Evolutionary conservation across 257 asterid genomes (phyloP).

Genomic region (Echites panduratus): DNA sequence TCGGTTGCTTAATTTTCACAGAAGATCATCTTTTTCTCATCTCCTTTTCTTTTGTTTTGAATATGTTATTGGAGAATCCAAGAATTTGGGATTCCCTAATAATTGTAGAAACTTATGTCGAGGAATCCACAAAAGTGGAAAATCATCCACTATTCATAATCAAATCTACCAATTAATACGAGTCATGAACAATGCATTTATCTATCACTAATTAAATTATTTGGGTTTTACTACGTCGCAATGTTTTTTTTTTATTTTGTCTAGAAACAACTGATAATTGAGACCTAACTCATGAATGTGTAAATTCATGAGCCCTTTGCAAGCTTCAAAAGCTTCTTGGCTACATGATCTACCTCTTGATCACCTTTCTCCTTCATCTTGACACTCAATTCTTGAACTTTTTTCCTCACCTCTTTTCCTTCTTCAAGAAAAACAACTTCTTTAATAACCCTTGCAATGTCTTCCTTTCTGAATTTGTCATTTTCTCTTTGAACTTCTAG

Average conservation of each 20-base stretch:
- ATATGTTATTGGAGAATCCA: not conserved
- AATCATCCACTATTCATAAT: not conserved
- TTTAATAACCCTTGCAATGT: slow-evolving; percentile 6
- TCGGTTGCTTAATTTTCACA: not conserved
- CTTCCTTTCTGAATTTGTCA: not conserved
- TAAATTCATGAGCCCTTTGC: not conserved
- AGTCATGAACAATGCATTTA: too few relatives aligned
- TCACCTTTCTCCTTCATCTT: slow-evolving; percentile 14
- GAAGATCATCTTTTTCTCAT: not conserved
- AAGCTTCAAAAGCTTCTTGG: slow-evolving; percentile 8
- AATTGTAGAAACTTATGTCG: not conserved
- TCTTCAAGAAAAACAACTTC: not conserved
- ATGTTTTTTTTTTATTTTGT: too few relatives aligned
- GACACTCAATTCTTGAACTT: slow-evolving; percentile 1
- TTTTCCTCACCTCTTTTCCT: slow-evolving; percentile 14
- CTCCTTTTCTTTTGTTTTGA: not conserved
- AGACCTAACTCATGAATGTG: not conserved
- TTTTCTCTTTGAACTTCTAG: slow-evolving; percentile 12
- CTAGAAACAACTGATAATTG: too few relatives aligned
- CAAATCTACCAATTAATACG: not conserved
- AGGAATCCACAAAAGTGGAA: not conserved
- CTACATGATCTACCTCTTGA: slow-evolving; percentile 10
- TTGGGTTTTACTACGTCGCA: too few relatives aligned
- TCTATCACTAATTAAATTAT: too few relatives aligned
- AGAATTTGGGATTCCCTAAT: not conserved